Evolutionary conservation across 495 filamentous ascomycete species (phyloP).

Genomic region (Filosporella fistucella): DNA sequence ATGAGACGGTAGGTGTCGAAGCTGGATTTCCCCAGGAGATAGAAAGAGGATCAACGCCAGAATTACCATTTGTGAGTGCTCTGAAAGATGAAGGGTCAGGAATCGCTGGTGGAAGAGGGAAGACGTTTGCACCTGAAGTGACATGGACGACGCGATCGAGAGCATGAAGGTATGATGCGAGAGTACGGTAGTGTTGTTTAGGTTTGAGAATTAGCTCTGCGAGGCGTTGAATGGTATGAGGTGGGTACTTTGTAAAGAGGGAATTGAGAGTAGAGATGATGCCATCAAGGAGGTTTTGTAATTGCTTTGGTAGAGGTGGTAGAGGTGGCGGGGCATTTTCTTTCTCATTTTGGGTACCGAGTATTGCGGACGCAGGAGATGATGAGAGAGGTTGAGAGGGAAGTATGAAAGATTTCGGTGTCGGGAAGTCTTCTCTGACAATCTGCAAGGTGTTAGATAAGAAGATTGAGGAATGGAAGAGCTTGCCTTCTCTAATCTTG

Average conservation of each 20-base stretch:
- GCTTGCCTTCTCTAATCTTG: conserved; percentile 49
- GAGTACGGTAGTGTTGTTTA: conserved; percentile 69
- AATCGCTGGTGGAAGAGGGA: conserved; percentile 68
- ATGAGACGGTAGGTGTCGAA: conserved; percentile 25
- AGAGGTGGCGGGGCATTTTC: conserved; percentile 24
- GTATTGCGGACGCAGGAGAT: conserved; percentile 1
- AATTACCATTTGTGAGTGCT: conserved; percentile 27
- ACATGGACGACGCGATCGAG: conserved; percentile 90
- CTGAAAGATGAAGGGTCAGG: conserved; percentile 40
- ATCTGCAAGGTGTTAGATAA: conserved; percentile 11
- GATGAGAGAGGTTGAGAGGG: background rate
- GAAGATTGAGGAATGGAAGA: background rate
- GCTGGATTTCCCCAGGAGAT: conserved; percentile 30
- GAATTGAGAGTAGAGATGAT: conserved; percentile 63
- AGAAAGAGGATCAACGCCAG: conserved; percentile 19
- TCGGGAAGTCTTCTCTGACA: conserved; percentile 17
- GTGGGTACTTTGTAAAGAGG: conserved; percentile 70
- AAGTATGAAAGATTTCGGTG: conserved; percentile 16
- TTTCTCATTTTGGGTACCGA: conserved; percentile 20
- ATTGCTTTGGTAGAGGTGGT: conserved; percentile 52
- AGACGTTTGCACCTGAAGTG: conserved; percentile 73
- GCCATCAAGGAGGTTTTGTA: conserved; percentile 56
- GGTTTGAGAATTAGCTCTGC: conserved; percentile 85
- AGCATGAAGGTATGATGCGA: conserved; percentile 83
- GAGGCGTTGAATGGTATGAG: conserved; percentile 89